phyloP scores from a whole-genome alignment of 139 green algal species.

The Zygnema cylindricum region DNA sequence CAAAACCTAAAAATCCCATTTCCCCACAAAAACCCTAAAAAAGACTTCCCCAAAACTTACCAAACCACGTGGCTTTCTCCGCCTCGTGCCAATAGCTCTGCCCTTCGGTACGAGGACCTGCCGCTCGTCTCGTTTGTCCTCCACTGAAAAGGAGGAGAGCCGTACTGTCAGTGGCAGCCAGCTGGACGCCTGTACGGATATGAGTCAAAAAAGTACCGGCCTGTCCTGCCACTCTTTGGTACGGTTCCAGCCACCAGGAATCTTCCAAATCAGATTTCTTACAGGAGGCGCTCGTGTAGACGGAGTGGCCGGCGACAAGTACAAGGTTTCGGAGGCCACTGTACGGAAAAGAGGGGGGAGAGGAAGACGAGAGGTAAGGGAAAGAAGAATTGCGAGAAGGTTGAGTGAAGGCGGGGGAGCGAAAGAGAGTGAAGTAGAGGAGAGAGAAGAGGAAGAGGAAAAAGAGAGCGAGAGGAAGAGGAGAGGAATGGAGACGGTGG shows the following conservation, averaged over 20 bases:
- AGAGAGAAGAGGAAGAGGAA: background rate
- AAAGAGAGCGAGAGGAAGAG: background rate
- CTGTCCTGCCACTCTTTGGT: slow-evolving; percentile 77
- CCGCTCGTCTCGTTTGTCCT: slow-evolving; percentile 56
- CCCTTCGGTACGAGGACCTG: slow-evolving; percentile 57
- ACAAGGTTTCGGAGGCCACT: slow-evolving; percentile 67
- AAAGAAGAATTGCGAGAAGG: background rate
- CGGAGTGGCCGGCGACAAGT: slow-evolving; percentile 80
- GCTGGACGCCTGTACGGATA: slow-evolving; percentile 78
- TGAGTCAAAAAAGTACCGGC: slow-evolving; percentile 84
- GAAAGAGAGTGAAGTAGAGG: background rate
- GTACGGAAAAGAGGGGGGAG: slow-evolving; percentile 27
- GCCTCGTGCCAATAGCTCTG: slow-evolving; percentile 64
- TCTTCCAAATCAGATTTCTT: slow-evolving; percentile 59
- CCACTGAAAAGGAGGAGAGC: slow-evolving; percentile 65
- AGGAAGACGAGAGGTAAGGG: background rate
- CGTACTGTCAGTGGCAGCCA: slow-evolving; percentile 65
- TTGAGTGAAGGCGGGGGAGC: background rate
- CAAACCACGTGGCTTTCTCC: slow-evolving; percentile 60
- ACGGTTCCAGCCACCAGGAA: slow-evolving; percentile 80
- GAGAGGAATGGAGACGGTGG: background rate
- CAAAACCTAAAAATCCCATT: background rate
- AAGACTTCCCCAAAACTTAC: slow-evolving; percentile 12
- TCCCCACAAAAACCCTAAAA: background rate
- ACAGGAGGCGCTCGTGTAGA: slow-evolving; percentile 79